Conservation (phyloP, 2,329 filamentous ascomycete genomes). For the Aotearoamyces nothofagi region DNA sequence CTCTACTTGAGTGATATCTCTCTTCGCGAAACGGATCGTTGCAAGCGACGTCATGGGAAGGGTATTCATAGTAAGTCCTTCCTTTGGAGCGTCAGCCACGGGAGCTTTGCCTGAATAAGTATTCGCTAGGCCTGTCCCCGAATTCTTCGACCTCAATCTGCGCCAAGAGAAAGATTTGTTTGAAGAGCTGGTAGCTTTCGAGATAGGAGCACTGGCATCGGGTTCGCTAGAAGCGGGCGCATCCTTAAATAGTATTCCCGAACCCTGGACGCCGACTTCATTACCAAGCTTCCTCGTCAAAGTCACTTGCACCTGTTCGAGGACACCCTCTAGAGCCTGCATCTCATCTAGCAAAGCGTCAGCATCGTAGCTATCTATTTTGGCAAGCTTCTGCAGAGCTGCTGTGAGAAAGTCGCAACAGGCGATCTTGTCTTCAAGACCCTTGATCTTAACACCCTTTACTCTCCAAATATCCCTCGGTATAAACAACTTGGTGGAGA, state of each 20-base stretch:
- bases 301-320: constrained; percentile 70
- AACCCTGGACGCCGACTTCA: constrained; percentile 74
- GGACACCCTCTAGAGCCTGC: constrained; percentile 69
- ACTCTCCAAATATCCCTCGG: constrained; percentile 89
- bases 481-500: constrained; percentile 84
- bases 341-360: constrained; percentile 90
- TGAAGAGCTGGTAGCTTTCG: constrained; percentile 43
- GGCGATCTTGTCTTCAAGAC: constrained; percentile 82
- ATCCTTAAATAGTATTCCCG: constrained; percentile 61
- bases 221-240: constrained; percentile 29
- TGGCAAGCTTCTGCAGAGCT: constrained; percentile 66
- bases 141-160: constrained; percentile 80
- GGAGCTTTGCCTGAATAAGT: constrained; percentile 32
- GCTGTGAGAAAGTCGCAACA: constrained; percentile 86
- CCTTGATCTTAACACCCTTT: constrained; percentile 83
- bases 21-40: constrained; percentile 53
- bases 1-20: constrained; percentile 50
- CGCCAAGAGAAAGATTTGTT: constrained; percentile 79
- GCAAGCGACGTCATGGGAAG: constrained; percentile 61
- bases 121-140: constrained; percentile 41
- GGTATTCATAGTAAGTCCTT: constrained; percentile 52
- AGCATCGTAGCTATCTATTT: constrained; percentile 78
- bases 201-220: constrained; percentile 26
- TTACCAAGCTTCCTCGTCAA: constrained; percentile 77
- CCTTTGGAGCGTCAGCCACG: constrained; percentile 34